Evolutionary conservation across 164 flowering plant genomes (phyloP), one percentile per base, ranked within the genome.

Genomic region (Buxus sempervirens): DNA sequence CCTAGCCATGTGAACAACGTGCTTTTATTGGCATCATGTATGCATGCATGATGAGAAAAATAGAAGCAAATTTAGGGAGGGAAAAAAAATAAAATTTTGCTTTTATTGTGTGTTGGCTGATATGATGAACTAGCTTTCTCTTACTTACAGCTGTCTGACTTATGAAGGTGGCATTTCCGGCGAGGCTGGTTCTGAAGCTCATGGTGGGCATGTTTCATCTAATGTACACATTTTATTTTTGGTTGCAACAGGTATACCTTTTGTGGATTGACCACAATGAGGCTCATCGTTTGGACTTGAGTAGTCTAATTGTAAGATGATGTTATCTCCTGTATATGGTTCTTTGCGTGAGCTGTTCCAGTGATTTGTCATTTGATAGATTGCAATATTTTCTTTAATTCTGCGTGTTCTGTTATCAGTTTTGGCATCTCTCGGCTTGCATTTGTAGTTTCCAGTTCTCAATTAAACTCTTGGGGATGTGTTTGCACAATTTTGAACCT

Each of bases 151-250:
- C 69, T 95, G 99, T 81, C 99, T 92, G 79, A 92, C 99, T 62
- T 90, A 86, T 77, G 99, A 95, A 85, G 97, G 98, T 77, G 98
- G 99, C 38, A 88, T 95, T 75, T 82, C 91, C 64, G 98, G 97
- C 62, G 97, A 95, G 77, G 98, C 98, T 68, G 93, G 94, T 76
- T 81, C 97, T 72, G 99, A 95, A 84, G 97, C 99, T 83, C 99
- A 95, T 82, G 97, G 97, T 76, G 99, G 98, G 98, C 92, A 92
- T 78, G 91, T 84, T 72, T 73, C 76, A 18, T 26, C 57, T 42
- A 70, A 45, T 64, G 61, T 26, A 28, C 20, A 18, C 25, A 27
- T 22, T 28, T 56, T 10, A 58, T 23, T 14, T 62, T 69, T 68
- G 71, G 51, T 70, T 76, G 42, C 23, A 26, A 54, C 69, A 94